Percentiles rank a stretch among this genome's conserved stretches.
Evolutionary conservation across 75 land plant genomes (phyloP).

Genomic region (Pseudotsuga menziesii): DNA sequence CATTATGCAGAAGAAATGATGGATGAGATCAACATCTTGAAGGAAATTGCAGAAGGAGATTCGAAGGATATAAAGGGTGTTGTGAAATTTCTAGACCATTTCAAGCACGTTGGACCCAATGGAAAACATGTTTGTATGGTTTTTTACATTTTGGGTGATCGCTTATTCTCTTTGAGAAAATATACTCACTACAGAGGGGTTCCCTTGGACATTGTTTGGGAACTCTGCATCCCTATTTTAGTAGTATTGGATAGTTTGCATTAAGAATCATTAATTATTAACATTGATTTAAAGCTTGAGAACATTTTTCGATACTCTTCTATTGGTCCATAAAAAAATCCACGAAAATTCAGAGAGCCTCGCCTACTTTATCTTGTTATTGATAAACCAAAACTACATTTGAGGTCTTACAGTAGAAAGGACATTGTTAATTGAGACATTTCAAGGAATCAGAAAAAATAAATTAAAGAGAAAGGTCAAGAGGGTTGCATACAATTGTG

Average conservation of each 20-base stretch:
- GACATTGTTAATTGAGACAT: slow-evolving; percentile 22
- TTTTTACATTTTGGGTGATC: slow-evolving; percentile 83
- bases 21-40: slow-evolving; percentile 76
- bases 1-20: slow-evolving; percentile 74
- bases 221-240: slow-evolving; percentile 66
- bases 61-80: slow-evolving; percentile 56
- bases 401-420: not conserved
- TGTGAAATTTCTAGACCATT: slow-evolving; percentile 72
- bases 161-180: slow-evolving; percentile 60
- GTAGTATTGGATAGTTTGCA: slow-evolving; percentile 80
- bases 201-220: slow-evolving; percentile 60
- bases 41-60: slow-evolving; percentile 64
- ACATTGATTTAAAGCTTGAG: slow-evolving; percentile 88
- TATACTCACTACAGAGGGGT: slow-evolving; percentile 72
- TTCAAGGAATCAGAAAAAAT: slow-evolving; percentile 50
- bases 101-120: slow-evolving; percentile 88
- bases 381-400: slow-evolving; percentile 23
- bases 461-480: slow-evolving; percentile 67
- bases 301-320: slow-evolving; percentile 68
- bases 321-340: slow-evolving; percentile 72
- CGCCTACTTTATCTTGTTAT: slow-evolving; percentile 57
- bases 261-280: slow-evolving; percentile 67
- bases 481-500: slow-evolving; percentile 57
- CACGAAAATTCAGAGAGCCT: slow-evolving; percentile 34
- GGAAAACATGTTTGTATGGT: slow-evolving; percentile 89